Conservation (phyloP, 495 filamentous ascomycete species). For the Poronia punctata region DNA sequence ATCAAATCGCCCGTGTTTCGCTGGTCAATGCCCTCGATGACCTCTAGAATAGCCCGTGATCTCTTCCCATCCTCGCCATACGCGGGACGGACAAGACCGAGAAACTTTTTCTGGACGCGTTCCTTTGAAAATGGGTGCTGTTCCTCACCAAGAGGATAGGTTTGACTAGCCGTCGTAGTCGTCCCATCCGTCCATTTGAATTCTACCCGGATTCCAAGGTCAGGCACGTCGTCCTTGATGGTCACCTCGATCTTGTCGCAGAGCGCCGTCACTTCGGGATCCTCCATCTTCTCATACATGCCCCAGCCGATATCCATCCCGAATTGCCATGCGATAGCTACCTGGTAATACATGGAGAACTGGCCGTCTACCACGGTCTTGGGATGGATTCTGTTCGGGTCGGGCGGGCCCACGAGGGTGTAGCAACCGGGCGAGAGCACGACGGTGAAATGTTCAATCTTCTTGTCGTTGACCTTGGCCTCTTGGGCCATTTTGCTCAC, state of each 20-base stretch:
- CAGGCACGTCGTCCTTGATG: neutral
- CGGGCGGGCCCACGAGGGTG: slow-evolving; percentile 1
- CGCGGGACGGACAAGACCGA: slow-evolving; percentile 4
- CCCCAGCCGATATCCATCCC: slow-evolving; percentile 5
- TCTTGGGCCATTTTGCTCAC: neutral
- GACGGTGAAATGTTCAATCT: slow-evolving; percentile 4
- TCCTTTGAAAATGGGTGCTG: slow-evolving; percentile 6
- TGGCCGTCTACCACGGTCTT: slow-evolving; percentile 9
- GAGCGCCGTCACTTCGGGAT: slow-evolving; percentile 2
- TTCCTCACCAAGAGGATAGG: slow-evolving; percentile 5
- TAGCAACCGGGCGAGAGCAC: slow-evolving; percentile 2
- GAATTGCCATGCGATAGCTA: slow-evolving; percentile 7
- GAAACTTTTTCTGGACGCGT: slow-evolving; percentile 7
- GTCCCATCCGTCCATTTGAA: slow-evolving; percentile 9
- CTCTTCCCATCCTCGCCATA: slow-evolving; percentile 1
- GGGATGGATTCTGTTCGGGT: slow-evolving; percentile 1
- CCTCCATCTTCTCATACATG: slow-evolving; percentile 5
- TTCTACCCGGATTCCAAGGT: neutral
- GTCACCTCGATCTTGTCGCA: slow-evolving; percentile 4
- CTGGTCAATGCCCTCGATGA: slow-evolving; percentile 1
- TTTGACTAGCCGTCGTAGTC: neutral
- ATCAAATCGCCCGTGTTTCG: neutral
- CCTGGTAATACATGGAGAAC: slow-evolving; percentile 10
- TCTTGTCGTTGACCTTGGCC: neutral
- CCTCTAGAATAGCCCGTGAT: slow-evolving; percentile 3